Percentiles rank a stretch among this genome's conserved stretches.
These are phyloP conservation scores for Globisporangium barbulae DNA, from an alignment of 352 stramenopile genomes.

Conservation along the genomic window DNA sequence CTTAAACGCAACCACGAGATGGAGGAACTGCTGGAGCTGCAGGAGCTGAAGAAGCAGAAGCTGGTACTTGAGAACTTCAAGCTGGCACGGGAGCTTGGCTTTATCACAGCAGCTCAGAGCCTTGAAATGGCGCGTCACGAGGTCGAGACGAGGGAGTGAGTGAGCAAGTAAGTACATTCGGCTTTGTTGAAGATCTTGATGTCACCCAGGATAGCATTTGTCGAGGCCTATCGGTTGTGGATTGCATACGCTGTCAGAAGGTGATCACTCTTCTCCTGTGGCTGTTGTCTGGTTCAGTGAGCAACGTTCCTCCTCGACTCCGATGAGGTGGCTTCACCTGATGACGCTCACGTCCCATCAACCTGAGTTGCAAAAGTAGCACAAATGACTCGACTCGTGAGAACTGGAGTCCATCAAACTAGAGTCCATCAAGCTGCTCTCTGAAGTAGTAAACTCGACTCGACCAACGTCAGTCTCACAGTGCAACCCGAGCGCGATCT, in stretches of 20 bases:
- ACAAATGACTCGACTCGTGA: background rate
- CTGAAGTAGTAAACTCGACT: background rate
- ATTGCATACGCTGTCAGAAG: too few relatives aligned
- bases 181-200: too few relatives aligned
- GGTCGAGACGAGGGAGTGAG: background rate
- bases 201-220: too few relatives aligned
- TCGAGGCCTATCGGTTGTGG: too few relatives aligned
- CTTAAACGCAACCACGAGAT: background rate
- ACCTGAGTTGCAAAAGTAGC: background rate
- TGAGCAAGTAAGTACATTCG: background rate
- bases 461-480: background rate
- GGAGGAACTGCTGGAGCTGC: background rate
- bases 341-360: too few relatives aligned
- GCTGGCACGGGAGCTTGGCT: background rate
- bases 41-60: constrained; percentile 5
- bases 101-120: background rate
- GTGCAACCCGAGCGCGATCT: background rate
- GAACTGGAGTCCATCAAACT: background rate
- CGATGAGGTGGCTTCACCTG: too few relatives aligned
- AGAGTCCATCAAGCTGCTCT: background rate
- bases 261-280: too few relatives aligned
- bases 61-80: constrained; percentile 1
- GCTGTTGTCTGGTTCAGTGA: too few relatives aligned
- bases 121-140: background rate
- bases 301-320: too few relatives aligned